phyloP scores from a whole-genome alignment of 1,139 yeast genomes.

The Waltiozyma sp. region DNA sequence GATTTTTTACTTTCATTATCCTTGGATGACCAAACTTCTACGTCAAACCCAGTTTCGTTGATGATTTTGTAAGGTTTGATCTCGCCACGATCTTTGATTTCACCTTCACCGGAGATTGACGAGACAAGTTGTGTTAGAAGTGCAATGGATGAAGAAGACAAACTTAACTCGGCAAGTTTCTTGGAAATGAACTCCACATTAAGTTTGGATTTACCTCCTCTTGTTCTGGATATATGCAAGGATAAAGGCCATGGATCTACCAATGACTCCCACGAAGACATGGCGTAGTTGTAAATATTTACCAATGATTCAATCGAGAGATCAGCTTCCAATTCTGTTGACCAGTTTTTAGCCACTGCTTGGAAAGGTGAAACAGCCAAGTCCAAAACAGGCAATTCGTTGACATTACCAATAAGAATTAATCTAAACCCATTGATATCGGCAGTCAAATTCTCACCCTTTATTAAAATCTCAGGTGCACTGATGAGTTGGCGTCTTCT shows the following conservation, averaged over 20 bases:
- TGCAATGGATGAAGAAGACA: conserved; percentile 75
- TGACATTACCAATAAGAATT: conserved; percentile 86
- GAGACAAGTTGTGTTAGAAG: conserved; percentile 58
- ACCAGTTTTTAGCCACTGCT: conserved; percentile 74
- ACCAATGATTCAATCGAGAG: conserved; percentile 57
- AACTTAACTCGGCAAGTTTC: conserved; percentile 65
- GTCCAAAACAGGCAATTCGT: conserved; percentile 87
- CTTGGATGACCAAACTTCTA: conserved; percentile 56
- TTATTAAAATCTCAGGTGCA: conserved; percentile 33
- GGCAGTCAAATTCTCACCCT: conserved; percentile 64
- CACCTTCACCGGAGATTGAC: conserved; percentile 43
- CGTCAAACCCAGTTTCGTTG: conserved; percentile 77
- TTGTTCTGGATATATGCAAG: conserved; percentile 47
- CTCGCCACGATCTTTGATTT: conserved; percentile 59
- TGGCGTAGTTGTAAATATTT: conserved; percentile 81
- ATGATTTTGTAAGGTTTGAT: conserved; percentile 72
- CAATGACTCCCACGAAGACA: conserved; percentile 95
- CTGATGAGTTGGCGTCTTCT: conserved; percentile 6
- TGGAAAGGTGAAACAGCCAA: conserved; percentile 68
- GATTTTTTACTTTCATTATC: conserved; percentile 21
- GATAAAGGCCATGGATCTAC: conserved; percentile 83
- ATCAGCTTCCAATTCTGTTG: conserved; percentile 70
- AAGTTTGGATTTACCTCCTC: conserved; percentile 20
- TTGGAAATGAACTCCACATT: conserved; percentile 62
- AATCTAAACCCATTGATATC: conserved; percentile 75